Base-by-base conservation (phyloP, 768 basidiomycete genomes). In the Pisolithus orientalis region DNA sequence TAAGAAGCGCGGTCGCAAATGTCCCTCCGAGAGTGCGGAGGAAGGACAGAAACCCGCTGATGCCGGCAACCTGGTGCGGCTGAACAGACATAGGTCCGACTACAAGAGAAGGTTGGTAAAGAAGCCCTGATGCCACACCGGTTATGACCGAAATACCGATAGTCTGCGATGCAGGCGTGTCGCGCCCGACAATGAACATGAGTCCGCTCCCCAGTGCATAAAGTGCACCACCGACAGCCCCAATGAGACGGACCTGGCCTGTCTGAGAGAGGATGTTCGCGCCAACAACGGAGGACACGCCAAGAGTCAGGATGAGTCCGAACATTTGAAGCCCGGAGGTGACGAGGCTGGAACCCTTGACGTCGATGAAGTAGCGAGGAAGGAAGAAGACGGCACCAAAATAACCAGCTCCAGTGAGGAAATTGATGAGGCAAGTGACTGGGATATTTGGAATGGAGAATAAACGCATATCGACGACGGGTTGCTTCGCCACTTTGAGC, bases 301-400 rank as follows among this genome's bases (percentile, higher is more conserved):
- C 70, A 11, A 70, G 62, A 0, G 66, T 62, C 0, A 70, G 57
- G 49, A 67, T 71, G 29, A 70, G 39, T 7, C 70, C 68, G 11
- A 70, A 52, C 70, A 71, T 71, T 37, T 70, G 66, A 6, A 70
- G 42, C n/a, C 68, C 68, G 0, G 68, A 68, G 32, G 51, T 60
- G 38, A 71, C 62, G 44, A 71, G 51, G 47, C 49, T 59, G 32
- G 68, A 71, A 16, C 63, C 57, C 37, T 68, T 70, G 56, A 69
- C 51, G 47, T 71, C 70, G 55, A 72, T 72, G 45, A 70, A 71
- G 53, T 71, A 70, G 38, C 67, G 70, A n/a, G 68, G 68, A 25
- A 70, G 62, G 55, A 72, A 70, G 54, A 72, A 70, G 52, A 71
- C 68, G 13, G 60, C 59, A 8, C 69, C 68, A 50, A 70, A 71